Base-by-base conservation (phyloP, 2,329 filamentous ascomycete genomes). In the Penicillium sp. region DNA sequence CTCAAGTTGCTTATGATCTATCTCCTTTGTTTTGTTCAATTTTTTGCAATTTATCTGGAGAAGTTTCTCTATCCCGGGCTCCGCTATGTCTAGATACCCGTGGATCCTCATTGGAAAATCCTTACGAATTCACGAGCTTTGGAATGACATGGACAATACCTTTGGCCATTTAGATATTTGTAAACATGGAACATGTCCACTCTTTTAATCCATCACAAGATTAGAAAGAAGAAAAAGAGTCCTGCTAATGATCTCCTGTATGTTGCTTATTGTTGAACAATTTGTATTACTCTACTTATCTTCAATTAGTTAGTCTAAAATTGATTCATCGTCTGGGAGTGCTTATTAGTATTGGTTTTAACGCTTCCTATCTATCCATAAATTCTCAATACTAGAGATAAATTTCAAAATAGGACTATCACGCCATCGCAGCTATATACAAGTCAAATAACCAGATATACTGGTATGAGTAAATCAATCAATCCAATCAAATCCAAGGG, bases 41-140 rank as follows among this genome's bases (percentile, higher is more conserved):
- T 26, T 5, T 24, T 37, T 31, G 29, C 50, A 8, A 21, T 11
- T 53, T 24, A 13, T 48, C 39, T 50, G 21, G 50, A 19, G n/a
- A 21, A 35, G 27, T 45, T n/a, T 43, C 11, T 19, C 31, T 7
- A 21, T 48, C 35, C 46, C 33, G 54, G 45, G 48, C 19, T 37
- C 43, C 29, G 52, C 35, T 37, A 51, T 55, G 33, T 52, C 37
- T 54, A 56, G 58, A 60, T 48, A 53, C 55, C 58, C 43, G 52
- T 41, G 52, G 51, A 53, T 50, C 22, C 10, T 37, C 11, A 21
- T 31, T 47, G 52, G 29, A 43, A 14, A 48, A 45, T 35, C 43
- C 44, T 47, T 29, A 56, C 41, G 41, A 57, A 49, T 45, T 48
- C 16, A 60, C 43, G 55, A 33, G 43, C 22, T 48, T 47, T 53